phyloP scores from a whole-genome alignment of 208 protist species.

The Crithidia expoeki region DNA sequence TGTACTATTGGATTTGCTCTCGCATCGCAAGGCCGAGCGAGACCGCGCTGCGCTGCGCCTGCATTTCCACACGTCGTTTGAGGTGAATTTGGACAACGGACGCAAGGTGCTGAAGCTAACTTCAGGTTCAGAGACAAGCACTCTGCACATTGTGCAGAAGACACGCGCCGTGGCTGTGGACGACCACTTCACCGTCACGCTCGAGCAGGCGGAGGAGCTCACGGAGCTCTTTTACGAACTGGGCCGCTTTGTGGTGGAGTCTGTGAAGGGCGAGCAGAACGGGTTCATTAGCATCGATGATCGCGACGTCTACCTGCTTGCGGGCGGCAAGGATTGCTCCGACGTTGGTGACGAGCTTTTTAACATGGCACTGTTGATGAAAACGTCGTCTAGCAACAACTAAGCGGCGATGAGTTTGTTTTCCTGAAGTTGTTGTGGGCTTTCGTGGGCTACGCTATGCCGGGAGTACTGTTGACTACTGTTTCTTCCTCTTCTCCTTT shows the following conservation, averaged over 20 bases:
- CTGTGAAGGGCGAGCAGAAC: constrained; percentile 66
- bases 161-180: constrained; percentile 63
- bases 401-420: too few species aligned
- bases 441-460: too few species aligned
- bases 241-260: constrained; percentile 76
- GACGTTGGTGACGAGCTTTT: constrained; percentile 83
- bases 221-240: constrained; percentile 85
- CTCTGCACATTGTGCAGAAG: constrained; percentile 74
- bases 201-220: constrained; percentile 78
- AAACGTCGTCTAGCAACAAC: constrained; percentile 24
- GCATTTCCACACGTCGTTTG: constrained; percentile 69
- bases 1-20: constrained; percentile 75
- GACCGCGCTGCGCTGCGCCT: constrained; percentile 78
- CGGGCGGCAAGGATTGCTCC: constrained; percentile 64
- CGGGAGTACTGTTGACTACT: not conserved
- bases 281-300: constrained; percentile 87
- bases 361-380: constrained; percentile 73
- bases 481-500: not conserved
- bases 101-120: constrained; percentile 69
- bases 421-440: too few species aligned
- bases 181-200: constrained; percentile 54
- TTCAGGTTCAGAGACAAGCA: constrained; percentile 53
- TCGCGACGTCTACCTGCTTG: constrained; percentile 77
- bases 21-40: constrained; percentile 76
- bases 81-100: constrained; percentile 84